phyloP scores from a whole-genome alignment of 352 stramenopile species.

The Peronosclerospora sorghi region DNA sequence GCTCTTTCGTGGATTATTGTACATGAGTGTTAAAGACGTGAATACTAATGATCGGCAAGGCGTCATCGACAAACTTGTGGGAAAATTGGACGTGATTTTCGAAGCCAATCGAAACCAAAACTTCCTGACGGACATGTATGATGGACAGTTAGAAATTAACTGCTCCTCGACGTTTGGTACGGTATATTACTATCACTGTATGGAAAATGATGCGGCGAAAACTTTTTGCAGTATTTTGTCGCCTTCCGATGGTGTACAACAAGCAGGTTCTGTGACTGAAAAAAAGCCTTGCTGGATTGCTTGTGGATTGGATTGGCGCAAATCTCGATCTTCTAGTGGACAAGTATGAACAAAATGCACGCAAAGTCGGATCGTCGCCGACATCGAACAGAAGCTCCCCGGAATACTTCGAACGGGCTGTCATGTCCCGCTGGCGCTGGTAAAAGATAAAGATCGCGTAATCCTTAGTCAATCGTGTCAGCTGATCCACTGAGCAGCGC shows the following conservation, averaged over 20 bases:
- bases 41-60: constrained; percentile 48
- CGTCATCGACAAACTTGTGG: constrained; percentile 35
- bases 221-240: constrained; percentile 6
- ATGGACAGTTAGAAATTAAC: constrained; percentile 41
- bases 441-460: constrained; percentile 1
- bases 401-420: no score
- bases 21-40: constrained; percentile 68
- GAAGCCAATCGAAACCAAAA: no score
- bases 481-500: no score
- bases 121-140: constrained; percentile 59
- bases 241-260: no score
- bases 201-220: constrained; percentile 19
- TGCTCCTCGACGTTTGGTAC: constrained; percentile 59
- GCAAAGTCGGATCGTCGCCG: no score
- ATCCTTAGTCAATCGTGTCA: no score
- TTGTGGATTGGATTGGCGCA: no score
- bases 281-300: no score
- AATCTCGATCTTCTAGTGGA: no score
- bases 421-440: constrained; percentile 4
- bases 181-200: constrained; percentile 32
- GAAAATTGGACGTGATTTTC: constrained; percentile 34
- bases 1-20: constrained; percentile 58
- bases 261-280: no score
- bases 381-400: no score
- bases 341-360: no score